Base-by-base conservation (phyloP, 306 rosid genomes). In the Cotoneaster glaucophyllus region DNA sequence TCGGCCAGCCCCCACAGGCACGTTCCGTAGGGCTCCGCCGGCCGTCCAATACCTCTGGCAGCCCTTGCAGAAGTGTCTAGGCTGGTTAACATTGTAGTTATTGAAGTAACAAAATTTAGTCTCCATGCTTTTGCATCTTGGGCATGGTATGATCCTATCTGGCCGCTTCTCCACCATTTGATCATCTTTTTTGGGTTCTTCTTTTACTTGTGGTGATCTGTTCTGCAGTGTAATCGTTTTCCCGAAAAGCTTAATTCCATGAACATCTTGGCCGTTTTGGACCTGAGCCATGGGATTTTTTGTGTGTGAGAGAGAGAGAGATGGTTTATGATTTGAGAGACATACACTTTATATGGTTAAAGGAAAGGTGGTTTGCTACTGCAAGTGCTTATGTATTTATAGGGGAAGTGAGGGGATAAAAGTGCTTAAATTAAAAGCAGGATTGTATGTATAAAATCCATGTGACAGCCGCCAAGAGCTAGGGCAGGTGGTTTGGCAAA, bases 91-190 rank as follows among this genome's bases (percentile, higher is more conserved):
- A 80, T 93, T 93, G 82, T 93, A 93, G 73, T 93, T 93, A 39
- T 93, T 93, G 86, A 93, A 93, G 78, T 93, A 93, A 67, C 98
- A 94, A 78, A 94, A 94, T 70, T 94, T 94, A n/a, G 98, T 94
- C 74, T 94, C 97, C 88, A 82, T 78, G 86, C 98, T 94, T 78
- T 94, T 90, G 89, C 98, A 94, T 81, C 98, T 90, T 0, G 98
- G 98, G 39, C 98, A 94, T 0, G 91, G 64, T 67, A 91, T 80
- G 76, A 86, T 91, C 89, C 91, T 90, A 4, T 90, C 97, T n/a
- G 88, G 80, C 73, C 74, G 84, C 83, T 82, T 91, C 81, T 71
- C 85, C 64, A 69, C 67, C 59, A 75, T 75, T 24, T 78, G 88
- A 26, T 83, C 86, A 22, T 48, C 58, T 71, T 78, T 81, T 54